Base-by-base conservation (phyloP, 257 asterid species). In the Solanum tarijense region DNA sequence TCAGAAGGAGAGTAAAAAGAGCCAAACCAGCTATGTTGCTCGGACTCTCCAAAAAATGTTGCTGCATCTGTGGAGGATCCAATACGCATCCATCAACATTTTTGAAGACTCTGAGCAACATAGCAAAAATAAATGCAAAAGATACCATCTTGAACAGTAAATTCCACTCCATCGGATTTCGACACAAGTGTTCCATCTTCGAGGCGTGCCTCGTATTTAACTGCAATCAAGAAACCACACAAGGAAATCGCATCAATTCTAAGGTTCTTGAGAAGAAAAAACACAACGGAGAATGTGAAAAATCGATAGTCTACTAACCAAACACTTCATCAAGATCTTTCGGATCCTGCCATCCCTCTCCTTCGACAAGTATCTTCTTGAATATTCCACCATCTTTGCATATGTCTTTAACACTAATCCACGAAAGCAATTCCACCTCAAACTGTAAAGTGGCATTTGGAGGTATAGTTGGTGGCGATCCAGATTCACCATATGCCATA, bases 261-360 rank as follows among this genome's bases (percentile, higher is more conserved):
- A 25, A 55, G 84, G 32, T 31, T 18, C 38, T 5, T 6, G 12
- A 76, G 55, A 83, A n/a, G 68, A 34, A 65, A 88, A 65, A 66
- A 7, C n/a, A 14, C 20, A 36, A 83, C 13, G 20, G 83, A 69
- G 58, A 7, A 34, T 7, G 12, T 21, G 43, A 43, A 25, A 76
- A 2, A 18, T 16, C 1, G 38, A 76, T 21, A 78, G 21, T 20
- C 14, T 68, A 89, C 92, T 34, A 78, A 91, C 95, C 93, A 83
- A 84, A 86, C 58, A 94, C 94, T 90, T 94, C 95, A 88, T 92
- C 96, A 71, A 92, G 92, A 89, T 91, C 92, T 82, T 89, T 92
- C 43, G 95, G 96, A 86, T 91, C 92, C 79, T 90, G 94, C 94
- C 96, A 94, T n/a, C 93, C 94, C 88, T 92, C 90, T 89, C 96